phyloP scores from a whole-genome alignment of 805 yeast genomes.

The Schizosaccharomyces octosporus region DNA sequence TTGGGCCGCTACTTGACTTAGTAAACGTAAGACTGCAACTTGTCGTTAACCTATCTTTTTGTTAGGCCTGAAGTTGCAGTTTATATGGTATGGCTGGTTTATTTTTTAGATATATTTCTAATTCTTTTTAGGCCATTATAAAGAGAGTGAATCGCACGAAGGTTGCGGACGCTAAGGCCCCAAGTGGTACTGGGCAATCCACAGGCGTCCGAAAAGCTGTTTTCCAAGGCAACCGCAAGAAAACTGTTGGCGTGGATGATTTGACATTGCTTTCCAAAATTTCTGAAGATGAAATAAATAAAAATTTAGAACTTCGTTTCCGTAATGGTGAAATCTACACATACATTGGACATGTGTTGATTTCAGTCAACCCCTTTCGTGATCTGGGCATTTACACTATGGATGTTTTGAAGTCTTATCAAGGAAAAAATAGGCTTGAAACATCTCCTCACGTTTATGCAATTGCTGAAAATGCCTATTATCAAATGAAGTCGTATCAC shows the following conservation, averaged over 20 bases:
- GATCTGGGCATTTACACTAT: conserved; percentile 89
- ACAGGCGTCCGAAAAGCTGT: conserved; percentile 55
- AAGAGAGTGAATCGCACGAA: conserved; percentile 9
- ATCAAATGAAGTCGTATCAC: conserved; percentile 76
- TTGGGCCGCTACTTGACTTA: too few species aligned
- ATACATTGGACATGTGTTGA: conserved; percentile 79
- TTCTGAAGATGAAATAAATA: conserved; percentile 78
- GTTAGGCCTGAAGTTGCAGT: not conserved
- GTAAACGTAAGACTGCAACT: not conserved
- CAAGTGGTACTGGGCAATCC: conserved; percentile 9
- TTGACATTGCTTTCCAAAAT: conserved; percentile 70
- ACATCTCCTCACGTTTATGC: conserved; percentile 91
- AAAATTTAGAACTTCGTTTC: conserved; percentile 70
- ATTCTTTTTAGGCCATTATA: conserved; percentile 8
- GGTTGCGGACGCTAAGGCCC: conserved; percentile 11
- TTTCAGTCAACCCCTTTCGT: conserved; percentile 87
- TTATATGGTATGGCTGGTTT: not conserved
- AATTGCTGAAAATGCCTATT: conserved; percentile 90
- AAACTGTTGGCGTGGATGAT: conserved; percentile 96
- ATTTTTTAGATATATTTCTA: not conserved
- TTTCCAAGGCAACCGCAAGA: conserved; percentile 65
- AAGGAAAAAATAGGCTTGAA: conserved; percentile 81
- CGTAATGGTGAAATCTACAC: conserved; percentile 77
- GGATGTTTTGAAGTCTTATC: conserved; percentile 45
- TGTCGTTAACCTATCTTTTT: not conserved